Evolutionary conservation across 139 green algal species (phyloP).

Genomic region (Tetradesmus lagerheimii): DNA sequence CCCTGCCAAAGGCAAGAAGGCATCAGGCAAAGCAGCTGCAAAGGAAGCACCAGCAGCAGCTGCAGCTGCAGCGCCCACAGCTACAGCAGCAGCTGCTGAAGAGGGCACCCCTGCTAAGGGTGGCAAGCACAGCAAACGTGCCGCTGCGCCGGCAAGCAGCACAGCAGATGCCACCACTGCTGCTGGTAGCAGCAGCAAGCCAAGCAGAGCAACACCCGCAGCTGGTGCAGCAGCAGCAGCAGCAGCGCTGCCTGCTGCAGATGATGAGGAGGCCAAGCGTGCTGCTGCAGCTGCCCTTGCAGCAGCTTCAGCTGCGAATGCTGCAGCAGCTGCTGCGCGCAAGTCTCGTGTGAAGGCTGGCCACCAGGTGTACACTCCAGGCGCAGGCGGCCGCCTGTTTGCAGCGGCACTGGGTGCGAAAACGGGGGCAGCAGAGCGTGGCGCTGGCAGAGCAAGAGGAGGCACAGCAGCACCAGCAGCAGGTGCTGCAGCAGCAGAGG

Average conservation of each 20-base stretch:
- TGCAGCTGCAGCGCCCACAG: neutral
- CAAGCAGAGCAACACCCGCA: neutral
- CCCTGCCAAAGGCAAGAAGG: conserved; percentile 1
- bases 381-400: conserved; percentile 35
- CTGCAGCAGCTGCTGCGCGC: conserved; percentile 23
- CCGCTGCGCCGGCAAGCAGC: neutral
- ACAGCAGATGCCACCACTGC: neutral
- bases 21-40: neutral
- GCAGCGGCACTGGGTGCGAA: conserved; percentile 6
- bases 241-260: neutral
- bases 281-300: conserved; percentile 33
- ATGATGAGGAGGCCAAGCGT: conserved; percentile 13
- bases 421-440: neutral
- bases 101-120: neutral
- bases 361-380: conserved; percentile 39
- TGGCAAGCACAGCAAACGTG: conserved; percentile 18
- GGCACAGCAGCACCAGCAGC: neutral
- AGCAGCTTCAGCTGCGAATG: conserved; percentile 42
- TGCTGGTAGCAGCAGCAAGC: neutral
- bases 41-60: neutral
- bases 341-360: conserved; percentile 37
- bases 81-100: neutral
- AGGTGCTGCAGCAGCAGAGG: neutral
- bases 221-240: conserved; percentile 13
- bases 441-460: neutral